Conservation (phyloP, 2,329 filamentous ascomycete species). For the Aspergillus fumigatiaffinis region DNA sequence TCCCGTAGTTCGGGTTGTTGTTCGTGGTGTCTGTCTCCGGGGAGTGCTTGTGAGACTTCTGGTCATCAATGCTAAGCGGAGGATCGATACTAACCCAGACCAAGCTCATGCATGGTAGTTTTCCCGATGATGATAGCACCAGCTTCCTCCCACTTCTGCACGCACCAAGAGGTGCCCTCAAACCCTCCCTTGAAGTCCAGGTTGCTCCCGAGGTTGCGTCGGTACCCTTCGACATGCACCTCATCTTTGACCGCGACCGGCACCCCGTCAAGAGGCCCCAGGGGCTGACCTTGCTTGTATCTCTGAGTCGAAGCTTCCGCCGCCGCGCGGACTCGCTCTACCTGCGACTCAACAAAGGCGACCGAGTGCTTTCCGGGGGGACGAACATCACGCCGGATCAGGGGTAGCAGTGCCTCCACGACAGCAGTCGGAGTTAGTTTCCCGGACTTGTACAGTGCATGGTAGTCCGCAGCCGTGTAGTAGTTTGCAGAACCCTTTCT, state of each 20-base stretch:
- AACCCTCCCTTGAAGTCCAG: constrained; percentile 52
- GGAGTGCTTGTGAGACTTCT: constrained; percentile 2
- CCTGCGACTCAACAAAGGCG: constrained; percentile 68
- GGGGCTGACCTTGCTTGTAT: constrained; percentile 62
- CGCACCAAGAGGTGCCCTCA: constrained; percentile 64
- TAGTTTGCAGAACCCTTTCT: constrained; percentile 46
- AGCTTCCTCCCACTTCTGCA: constrained; percentile 65
- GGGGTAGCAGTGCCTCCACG: constrained; percentile 64
- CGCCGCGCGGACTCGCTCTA: constrained; percentile 60
- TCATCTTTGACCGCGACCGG: constrained; percentile 85
- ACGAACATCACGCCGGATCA: constrained; percentile 59
- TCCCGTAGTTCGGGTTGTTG: constrained; percentile 72
- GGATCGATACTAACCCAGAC: constrained; percentile 51
- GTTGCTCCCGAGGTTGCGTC: constrained; percentile 61
- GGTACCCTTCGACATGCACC: constrained; percentile 66
- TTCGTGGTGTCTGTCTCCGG: constrained; percentile 65
- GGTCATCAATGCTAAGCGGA: not conserved
- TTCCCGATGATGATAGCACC: constrained; percentile 74
- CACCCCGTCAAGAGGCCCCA: constrained; percentile 73
- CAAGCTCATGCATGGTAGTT: constrained; percentile 76
- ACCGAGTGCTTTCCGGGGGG: constrained; percentile 60
- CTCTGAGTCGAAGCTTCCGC: constrained; percentile 70
- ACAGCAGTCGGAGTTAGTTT: constrained; percentile 69
- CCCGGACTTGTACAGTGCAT: constrained; percentile 67
- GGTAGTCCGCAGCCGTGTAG: constrained; percentile 71